Conservation (phyloP, 2,329 filamentous ascomycete species). For the Lanzia echinophila region DNA sequence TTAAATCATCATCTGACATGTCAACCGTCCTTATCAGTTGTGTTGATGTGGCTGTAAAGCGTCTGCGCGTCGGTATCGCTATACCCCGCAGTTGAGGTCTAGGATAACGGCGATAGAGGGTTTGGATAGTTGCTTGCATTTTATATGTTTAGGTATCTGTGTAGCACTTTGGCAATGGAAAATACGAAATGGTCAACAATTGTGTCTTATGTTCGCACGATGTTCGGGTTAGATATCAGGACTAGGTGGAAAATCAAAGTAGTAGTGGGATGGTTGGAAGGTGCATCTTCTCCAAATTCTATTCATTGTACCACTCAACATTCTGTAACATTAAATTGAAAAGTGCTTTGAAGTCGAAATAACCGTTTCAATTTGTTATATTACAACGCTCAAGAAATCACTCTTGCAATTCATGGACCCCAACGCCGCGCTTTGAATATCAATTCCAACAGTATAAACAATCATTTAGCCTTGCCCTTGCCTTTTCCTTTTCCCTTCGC, state of each 20-base stretch:
- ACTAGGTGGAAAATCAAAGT: too few relatives aligned
- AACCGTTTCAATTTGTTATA: too few relatives aligned
- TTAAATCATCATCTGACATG: conserved; percentile 44
- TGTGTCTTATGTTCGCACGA: too few relatives aligned
- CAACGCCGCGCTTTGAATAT: conserved; percentile 9
- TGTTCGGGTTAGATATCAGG: too few relatives aligned
- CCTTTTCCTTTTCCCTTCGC: conserved; percentile 28
- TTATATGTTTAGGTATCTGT: not conserved
- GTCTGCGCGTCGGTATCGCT: not conserved
- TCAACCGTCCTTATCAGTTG: conserved; percentile 18
- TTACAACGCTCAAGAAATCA: not conserved
- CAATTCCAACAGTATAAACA: not conserved
- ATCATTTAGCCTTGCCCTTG: conserved; percentile 13
- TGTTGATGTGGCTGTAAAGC: conserved; percentile 15
- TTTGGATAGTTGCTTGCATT: not conserved
- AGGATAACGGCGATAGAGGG: not conserved
- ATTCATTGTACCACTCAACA: too few relatives aligned
- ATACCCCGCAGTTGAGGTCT: not conserved
- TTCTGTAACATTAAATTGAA: too few relatives aligned
- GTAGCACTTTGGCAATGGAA: too few relatives aligned
- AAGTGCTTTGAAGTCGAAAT: too few relatives aligned
- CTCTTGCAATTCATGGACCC: not conserved
- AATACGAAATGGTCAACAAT: too few relatives aligned
- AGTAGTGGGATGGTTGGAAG: too few relatives aligned
- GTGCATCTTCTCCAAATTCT: too few relatives aligned